These are phyloP conservation scores for Anthracocystis walkeri DNA, from an alignment of 1,284 basidiomycete species.

Conservation along the genomic window DNA sequence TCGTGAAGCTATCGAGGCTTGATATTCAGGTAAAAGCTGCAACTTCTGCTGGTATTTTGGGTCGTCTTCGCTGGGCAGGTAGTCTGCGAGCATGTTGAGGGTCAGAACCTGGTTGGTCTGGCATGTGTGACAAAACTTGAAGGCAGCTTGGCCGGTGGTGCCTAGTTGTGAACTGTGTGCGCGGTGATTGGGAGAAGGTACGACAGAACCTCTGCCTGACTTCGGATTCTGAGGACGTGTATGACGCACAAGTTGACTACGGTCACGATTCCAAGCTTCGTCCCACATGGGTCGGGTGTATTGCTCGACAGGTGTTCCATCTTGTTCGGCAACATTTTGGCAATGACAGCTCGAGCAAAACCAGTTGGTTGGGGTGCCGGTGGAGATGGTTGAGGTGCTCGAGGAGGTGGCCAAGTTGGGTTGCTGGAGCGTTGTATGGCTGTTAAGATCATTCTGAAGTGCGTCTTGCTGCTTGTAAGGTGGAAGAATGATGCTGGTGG, in stretches of 20 bases:
- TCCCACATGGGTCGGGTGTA: constrained; percentile 60
- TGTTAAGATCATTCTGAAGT: not conserved
- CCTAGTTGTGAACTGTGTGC: not conserved
- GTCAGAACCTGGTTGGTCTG: constrained; percentile 62
- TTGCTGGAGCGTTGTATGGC: too few species aligned
- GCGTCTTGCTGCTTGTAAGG: constrained; percentile 34
- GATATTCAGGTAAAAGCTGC: constrained; percentile 34
- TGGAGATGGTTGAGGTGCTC: constrained; percentile 34
- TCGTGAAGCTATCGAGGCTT: constrained; percentile 49
- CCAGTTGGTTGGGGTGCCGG: constrained; percentile 58
- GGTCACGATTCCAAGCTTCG: constrained; percentile 41
- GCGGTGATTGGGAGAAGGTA: not conserved
- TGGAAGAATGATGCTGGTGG: constrained; percentile 52
- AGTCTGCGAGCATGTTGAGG: constrained; percentile 60
- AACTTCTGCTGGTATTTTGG: constrained; percentile 45
- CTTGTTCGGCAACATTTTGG: constrained; percentile 47
- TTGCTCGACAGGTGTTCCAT: constrained; percentile 41
- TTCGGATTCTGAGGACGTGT: constrained; percentile 10
- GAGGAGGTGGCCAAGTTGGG: constrained; percentile 23
- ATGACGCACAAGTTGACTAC: constrained; percentile 26
- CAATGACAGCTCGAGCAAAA: constrained; percentile 59
- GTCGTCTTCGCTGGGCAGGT: constrained; percentile 50
- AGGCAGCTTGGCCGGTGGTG: not conserved
- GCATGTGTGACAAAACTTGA: constrained; percentile 61
- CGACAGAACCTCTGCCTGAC: not conserved